These are phyloP conservation scores for Adansonia rubrostipa DNA, from an alignment of 441 rosid species.

Conservation along the genomic window DNA sequence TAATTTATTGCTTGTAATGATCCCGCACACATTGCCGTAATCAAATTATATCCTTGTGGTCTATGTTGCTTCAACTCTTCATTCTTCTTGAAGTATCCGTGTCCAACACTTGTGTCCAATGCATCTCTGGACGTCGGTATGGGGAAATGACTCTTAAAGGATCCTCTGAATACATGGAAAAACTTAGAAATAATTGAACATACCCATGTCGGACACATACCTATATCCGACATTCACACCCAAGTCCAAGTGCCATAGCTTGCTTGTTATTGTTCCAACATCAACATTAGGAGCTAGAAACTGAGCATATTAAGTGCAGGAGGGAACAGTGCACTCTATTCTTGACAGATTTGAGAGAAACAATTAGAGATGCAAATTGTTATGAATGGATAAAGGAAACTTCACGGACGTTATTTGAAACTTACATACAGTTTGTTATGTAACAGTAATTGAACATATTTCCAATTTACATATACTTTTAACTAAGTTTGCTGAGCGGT, in stretches of 20 bases:
- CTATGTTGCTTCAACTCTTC: background rate
- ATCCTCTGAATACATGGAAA: no score
- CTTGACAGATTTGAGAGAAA: background rate
- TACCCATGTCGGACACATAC: no score
- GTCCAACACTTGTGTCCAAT: no score
- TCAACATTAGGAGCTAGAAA: background rate
- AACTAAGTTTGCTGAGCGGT: constrained; percentile 8
- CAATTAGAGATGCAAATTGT: background rate
- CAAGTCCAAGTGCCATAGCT: no score
- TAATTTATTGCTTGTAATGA: background rate
- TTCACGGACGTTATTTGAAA: background rate
- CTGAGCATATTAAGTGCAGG: background rate
- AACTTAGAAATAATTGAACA: no score
- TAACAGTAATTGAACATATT: background rate
- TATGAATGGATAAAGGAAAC: background rate
- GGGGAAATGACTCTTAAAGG: no score
- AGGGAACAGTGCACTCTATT: background rate
- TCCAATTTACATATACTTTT: background rate
- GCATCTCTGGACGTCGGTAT: no score
- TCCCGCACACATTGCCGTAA: background rate
- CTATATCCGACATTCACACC: no score
- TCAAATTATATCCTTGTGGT: background rate
- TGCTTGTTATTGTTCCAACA: background rate
- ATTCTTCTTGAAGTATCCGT: no score
- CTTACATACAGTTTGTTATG: background rate